Conservation (phyloP, 2,329 filamentous ascomycete genomes). For the Fusarium poae region DNA sequence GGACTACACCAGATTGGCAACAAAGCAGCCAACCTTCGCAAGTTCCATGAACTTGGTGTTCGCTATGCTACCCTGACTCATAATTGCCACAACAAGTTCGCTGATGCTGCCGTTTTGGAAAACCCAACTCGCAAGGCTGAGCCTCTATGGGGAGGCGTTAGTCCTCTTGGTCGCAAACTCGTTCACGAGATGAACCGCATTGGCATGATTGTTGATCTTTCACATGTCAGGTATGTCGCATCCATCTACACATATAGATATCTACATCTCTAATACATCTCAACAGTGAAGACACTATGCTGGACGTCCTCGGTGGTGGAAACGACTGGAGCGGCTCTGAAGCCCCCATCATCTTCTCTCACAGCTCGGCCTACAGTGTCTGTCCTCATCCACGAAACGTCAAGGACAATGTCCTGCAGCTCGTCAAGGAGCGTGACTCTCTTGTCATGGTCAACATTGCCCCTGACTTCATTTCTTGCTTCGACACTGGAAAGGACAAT, state of each 20-base stretch:
- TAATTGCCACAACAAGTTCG: slow-evolving; percentile 92
- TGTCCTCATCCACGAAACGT: slow-evolving; percentile 94
- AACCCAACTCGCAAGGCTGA: slow-evolving; percentile 63
- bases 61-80: slow-evolving; percentile 91
- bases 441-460: slow-evolving; percentile 94
- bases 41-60: slow-evolving; percentile 82
- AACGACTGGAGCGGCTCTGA: slow-evolving; percentile 76
- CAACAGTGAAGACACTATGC: slow-evolving; percentile 81
- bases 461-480: slow-evolving; percentile 85
- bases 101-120: slow-evolving; percentile 81
- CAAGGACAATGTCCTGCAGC: slow-evolving; percentile 81
- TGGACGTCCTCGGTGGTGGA: slow-evolving; percentile 78
- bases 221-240: slow-evolving; percentile 68
- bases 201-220: slow-evolving; percentile 92
- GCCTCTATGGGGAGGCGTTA: slow-evolving; percentile 79
- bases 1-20: slow-evolving; percentile 96
- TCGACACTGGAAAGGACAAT: slow-evolving; percentile 66
- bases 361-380: slow-evolving; percentile 83
- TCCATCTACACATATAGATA: not conserved
- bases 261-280: slow-evolving; percentile 11
- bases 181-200: slow-evolving; percentile 93
- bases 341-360: slow-evolving; percentile 89
- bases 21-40: slow-evolving; percentile 78
- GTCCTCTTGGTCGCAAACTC: slow-evolving; percentile 74
- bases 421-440: slow-evolving; percentile 79